Conservation (phyloP, 164 flowering plant genomes). For the Piper longum region DNA sequence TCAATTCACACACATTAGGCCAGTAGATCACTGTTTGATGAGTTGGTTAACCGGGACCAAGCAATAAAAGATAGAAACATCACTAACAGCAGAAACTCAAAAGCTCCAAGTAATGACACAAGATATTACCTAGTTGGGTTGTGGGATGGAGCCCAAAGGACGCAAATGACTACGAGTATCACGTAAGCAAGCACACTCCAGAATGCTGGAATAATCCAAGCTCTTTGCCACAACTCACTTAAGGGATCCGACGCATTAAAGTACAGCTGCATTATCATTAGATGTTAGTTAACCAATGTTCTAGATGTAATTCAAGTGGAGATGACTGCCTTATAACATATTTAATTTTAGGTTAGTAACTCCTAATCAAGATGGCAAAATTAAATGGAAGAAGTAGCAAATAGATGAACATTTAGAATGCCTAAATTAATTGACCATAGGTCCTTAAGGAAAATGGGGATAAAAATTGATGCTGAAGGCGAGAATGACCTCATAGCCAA, state of each 20-base stretch:
- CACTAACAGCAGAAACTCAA: neutral
- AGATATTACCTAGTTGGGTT: slow-evolving; percentile 62
- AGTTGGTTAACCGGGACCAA: too few relatives aligned
- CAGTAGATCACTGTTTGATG: too few relatives aligned
- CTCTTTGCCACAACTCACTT: slow-evolving; percentile 64
- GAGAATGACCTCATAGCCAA: slow-evolving; percentile 74
- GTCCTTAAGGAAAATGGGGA: too few relatives aligned
- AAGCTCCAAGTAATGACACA: neutral
- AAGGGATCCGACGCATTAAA: slow-evolving; percentile 73
- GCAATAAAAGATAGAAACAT: neutral
- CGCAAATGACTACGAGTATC: slow-evolving; percentile 55
- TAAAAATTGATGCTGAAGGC: too few relatives aligned
- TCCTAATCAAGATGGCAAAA: too few relatives aligned
- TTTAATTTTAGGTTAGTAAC: too few relatives aligned
- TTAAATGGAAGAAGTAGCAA: too few relatives aligned
- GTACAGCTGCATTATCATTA: slow-evolving; percentile 36
- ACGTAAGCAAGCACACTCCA: slow-evolving; percentile 63
- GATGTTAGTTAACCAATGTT: neutral
- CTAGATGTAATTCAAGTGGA: too few relatives aligned
- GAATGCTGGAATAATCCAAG: slow-evolving; percentile 83
- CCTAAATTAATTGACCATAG: too few relatives aligned
- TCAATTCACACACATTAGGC: too few relatives aligned
- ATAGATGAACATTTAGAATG: too few relatives aligned
- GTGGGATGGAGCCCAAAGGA: slow-evolving; percentile 74
- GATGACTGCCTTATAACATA: too few relatives aligned